These are phyloP conservation scores for Epichloe gansuensis DNA, from an alignment of 2,329 filamentous ascomycete genomes.

Conservation along the genomic window DNA sequence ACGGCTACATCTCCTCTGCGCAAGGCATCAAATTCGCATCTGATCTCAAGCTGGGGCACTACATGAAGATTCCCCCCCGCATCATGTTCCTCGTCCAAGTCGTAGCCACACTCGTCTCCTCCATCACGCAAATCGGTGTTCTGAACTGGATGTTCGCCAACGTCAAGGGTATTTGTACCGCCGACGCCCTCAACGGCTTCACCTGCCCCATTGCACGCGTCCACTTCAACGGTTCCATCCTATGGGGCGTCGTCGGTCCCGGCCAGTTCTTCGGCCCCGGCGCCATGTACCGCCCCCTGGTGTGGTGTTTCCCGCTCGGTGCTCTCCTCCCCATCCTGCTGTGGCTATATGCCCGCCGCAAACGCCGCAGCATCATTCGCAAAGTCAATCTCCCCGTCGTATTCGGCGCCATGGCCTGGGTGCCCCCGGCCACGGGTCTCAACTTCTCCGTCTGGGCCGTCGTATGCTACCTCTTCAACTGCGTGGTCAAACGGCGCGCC, in stretches of 20 bases:
- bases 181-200: constrained; percentile 72
- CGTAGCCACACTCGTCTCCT: constrained; percentile 61
- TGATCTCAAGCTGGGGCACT: constrained; percentile 76
- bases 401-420: constrained; percentile 74
- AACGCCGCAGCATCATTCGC: constrained; percentile 49
- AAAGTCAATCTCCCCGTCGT: constrained; percentile 74
- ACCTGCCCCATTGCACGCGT: constrained; percentile 78
- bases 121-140: constrained; percentile 68
- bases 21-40: constrained; percentile 84
- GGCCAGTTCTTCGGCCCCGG: constrained; percentile 66
- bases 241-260: constrained; percentile 82
- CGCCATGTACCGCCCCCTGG: constrained; percentile 60
- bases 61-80: constrained; percentile 78
- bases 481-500: constrained; percentile 54
- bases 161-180: constrained; percentile 65
- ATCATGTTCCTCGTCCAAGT: constrained; percentile 69
- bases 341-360: constrained; percentile 55
- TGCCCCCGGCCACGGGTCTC: constrained; percentile 72
- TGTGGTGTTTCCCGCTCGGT: constrained; percentile 73
- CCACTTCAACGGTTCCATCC: constrained; percentile 80
- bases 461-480: constrained; percentile 78
- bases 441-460: constrained; percentile 83
- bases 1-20: constrained; percentile 78
- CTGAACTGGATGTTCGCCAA: constrained; percentile 84
- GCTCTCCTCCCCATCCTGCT: constrained; percentile 61